phyloP scores from a whole-genome alignment of 2,329 filamentous ascomycete species.

The Parasarocladium wereldwijsianum region DNA sequence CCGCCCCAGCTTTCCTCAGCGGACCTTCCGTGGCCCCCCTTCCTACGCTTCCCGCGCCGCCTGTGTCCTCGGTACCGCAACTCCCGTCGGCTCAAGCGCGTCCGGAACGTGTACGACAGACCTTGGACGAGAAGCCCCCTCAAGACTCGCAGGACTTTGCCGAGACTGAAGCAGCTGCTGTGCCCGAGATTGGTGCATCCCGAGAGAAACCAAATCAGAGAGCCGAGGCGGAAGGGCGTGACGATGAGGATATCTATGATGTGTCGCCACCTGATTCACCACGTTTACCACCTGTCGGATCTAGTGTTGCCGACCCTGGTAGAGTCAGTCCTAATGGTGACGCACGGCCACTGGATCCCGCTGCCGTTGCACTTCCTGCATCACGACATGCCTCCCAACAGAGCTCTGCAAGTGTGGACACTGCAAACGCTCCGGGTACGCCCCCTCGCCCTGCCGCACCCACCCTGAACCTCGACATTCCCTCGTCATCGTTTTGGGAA shows the following conservation, averaged over 20 bases:
- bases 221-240: too few relatives aligned
- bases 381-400: too few relatives aligned
- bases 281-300: constrained; percentile 5
- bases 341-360: constrained; percentile 7
- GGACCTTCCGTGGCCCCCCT: constrained; percentile 27
- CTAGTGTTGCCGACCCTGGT: constrained; percentile 4
- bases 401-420: neutral
- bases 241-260: constrained; percentile 28
- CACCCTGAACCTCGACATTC: constrained; percentile 15
- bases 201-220: too few relatives aligned
- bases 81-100: constrained; percentile 1
- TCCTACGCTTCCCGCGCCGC: constrained; percentile 11
- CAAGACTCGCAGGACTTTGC: too few relatives aligned
- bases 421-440: neutral
- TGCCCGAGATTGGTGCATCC: too few relatives aligned
- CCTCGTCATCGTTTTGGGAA: constrained; percentile 10
- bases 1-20: constrained; percentile 40
- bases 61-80: constrained; percentile 11
- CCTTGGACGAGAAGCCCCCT: too few relatives aligned
- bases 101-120: too few relatives aligned
- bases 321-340: constrained; percentile 4
- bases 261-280: constrained; percentile 31
- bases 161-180: too few relatives aligned
- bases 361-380: too few relatives aligned
- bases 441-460: neutral